Evolutionary conservation across 371 early-diverging fungal species (phyloP).

Genomic region (Umbelopsis sp.): DNA sequence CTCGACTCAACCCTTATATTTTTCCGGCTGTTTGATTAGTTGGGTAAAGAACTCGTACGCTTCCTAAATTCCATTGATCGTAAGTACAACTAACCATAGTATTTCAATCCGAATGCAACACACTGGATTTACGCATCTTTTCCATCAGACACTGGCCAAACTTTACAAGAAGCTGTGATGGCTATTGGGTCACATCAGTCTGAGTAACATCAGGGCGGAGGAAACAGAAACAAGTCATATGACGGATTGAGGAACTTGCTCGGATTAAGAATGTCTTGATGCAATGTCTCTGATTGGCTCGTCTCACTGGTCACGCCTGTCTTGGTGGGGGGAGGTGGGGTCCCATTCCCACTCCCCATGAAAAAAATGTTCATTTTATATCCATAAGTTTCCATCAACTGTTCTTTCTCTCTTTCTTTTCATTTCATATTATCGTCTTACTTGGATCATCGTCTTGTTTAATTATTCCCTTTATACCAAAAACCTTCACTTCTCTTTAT

Average conservation of each 20-base stretch:
- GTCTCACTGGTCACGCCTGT: constrained; percentile 5
- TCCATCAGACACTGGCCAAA: constrained; percentile 39
- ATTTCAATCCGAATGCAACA: too few relatives aligned
- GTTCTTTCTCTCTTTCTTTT: constrained; percentile 10
- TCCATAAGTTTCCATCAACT: background rate
- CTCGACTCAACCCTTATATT: background rate
- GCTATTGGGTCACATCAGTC: constrained; percentile 16
- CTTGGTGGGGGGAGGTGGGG: background rate
- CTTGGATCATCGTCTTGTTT: background rate
- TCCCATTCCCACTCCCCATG: constrained; percentile 16
- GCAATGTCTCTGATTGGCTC: constrained; percentile 2
- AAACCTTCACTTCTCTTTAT: background rate
- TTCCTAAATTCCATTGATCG: constrained; percentile 82
- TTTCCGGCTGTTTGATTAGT: constrained; percentile 26
- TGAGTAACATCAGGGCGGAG: background rate
- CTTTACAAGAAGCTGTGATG: constrained; percentile 43
- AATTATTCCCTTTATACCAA: constrained; percentile 3
- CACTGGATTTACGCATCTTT: background rate
- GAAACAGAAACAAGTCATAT: background rate
- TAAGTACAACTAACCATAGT: constrained; percentile 32
- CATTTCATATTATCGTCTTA: background rate
- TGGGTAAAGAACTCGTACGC: constrained; percentile 80
- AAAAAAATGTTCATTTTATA: constrained; percentile 5
- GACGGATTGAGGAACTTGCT: background rate
- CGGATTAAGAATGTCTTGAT: constrained; percentile 6